phyloP scores from a whole-genome alignment of 2,329 filamentous ascomycete genomes.

The Trichoderma koningiopsis region DNA sequence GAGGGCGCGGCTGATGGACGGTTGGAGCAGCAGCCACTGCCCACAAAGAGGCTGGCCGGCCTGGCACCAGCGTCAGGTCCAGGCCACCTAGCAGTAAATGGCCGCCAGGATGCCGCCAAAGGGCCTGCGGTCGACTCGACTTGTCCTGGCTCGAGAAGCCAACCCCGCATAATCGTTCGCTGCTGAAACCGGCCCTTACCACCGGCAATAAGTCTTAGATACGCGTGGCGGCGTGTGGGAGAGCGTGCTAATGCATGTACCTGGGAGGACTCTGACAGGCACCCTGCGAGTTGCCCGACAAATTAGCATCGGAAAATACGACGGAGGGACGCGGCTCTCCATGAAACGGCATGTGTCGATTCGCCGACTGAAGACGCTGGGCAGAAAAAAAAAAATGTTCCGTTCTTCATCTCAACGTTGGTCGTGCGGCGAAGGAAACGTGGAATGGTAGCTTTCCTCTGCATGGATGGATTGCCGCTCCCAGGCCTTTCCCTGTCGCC shows the following conservation, averaged over 20 bases:
- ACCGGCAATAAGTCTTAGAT: conserved; percentile 20
- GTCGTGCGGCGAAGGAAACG: not conserved
- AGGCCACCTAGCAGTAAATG: conserved; percentile 15
- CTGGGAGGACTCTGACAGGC: conserved; percentile 6
- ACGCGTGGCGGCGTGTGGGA: conserved; percentile 19
- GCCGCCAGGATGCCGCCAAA: conserved; percentile 15
- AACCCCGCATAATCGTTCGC: conserved; percentile 26
- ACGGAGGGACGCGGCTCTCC: conserved; percentile 11
- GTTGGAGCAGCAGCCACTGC: conserved; percentile 10
- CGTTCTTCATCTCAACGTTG: not conserved
- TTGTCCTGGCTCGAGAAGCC: conserved; percentile 6
- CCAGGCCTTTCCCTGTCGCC: not conserved
- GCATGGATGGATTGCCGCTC: not conserved
- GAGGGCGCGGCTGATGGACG: conserved; percentile 17
- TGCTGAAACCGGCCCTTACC: conserved; percentile 23
- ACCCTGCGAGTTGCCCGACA: conserved; percentile 14
- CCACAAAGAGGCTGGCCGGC: conserved; percentile 7
- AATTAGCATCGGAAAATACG: conserved; percentile 19
- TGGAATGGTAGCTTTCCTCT: conserved; percentile 4
- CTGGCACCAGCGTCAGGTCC: conserved; percentile 8
- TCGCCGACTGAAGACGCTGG: conserved; percentile 13
- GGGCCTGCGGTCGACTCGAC: not conserved
- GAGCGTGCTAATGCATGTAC: conserved; percentile 11
- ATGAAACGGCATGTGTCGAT: conserved; percentile 14
- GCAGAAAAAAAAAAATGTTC: not conserved